phyloP scores from a whole-genome alignment of 176 grass and related monocot species.

The Pharus latifolius region DNA sequence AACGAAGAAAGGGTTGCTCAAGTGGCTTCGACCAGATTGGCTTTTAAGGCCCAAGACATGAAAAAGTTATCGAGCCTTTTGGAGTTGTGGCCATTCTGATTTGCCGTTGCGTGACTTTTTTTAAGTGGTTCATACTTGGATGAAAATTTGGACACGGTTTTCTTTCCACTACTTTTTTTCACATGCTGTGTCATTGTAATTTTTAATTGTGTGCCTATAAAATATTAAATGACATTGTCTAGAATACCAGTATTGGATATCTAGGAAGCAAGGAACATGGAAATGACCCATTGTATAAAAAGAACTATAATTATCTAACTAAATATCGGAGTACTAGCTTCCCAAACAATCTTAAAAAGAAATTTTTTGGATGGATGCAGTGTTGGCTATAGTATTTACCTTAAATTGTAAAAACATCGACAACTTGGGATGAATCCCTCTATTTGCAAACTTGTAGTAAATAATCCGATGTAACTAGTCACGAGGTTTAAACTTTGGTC shows the following conservation, averaged over 20 bases:
- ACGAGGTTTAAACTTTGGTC: too few relatives aligned
- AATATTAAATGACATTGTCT: too few relatives aligned
- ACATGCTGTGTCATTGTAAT: background rate
- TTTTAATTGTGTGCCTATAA: background rate
- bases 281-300: background rate
- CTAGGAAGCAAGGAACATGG: background rate
- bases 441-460: too few relatives aligned
- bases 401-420: too few relatives aligned
- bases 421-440: too few relatives aligned
- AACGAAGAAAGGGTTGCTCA: background rate
- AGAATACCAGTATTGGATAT: too few relatives aligned
- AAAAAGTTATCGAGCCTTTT: background rate
- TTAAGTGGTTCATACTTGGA: background rate
- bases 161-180: background rate
- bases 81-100: background rate
- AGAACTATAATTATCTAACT: background rate
- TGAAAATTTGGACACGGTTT: background rate
- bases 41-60: background rate
- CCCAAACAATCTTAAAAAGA: background rate
- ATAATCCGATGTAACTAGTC: too few relatives aligned
- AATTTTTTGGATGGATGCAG: too few relatives aligned
- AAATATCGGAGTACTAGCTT: background rate
- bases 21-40: background rate
- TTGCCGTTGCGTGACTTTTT: slow-evolving; percentile 1
- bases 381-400: too few relatives aligned